Percentiles rank a stretch among this genome's conserved stretches.
phyloP scores from a whole-genome alignment of 495 filamentous ascomycete genomes.

The Niebla homalea region DNA sequence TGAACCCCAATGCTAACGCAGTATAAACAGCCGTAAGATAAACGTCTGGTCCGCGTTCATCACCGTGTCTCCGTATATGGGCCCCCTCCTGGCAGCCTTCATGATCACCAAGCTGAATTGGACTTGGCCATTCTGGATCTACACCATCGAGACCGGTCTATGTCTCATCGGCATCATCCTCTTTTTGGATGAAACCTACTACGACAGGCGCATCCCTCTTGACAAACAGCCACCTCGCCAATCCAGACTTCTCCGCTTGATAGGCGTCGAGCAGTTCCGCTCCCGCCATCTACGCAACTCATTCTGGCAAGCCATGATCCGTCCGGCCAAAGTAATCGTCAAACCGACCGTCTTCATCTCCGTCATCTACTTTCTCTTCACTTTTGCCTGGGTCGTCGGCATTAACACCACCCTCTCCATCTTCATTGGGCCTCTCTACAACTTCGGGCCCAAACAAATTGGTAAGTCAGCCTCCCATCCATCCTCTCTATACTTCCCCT shows the following conservation, averaged over 20 bases:
- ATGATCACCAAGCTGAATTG: slow-evolving; percentile 6
- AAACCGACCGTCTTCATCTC: slow-evolving; percentile 25
- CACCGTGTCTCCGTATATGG: slow-evolving; percentile 12
- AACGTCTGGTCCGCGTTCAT: slow-evolving; percentile 8
- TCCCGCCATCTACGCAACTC: slow-evolving; percentile 4
- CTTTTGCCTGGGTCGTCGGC: slow-evolving; percentile 29
- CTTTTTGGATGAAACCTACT: slow-evolving; percentile 14
- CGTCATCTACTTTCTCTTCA: slow-evolving; percentile 25
- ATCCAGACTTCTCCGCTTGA: slow-evolving; percentile 8
- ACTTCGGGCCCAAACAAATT: slow-evolving; percentile 13
- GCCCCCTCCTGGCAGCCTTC: slow-evolving; percentile 10
- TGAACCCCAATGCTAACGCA: background rate
- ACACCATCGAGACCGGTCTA: slow-evolving; percentile 4
- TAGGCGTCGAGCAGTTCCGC: slow-evolving; percentile 14
- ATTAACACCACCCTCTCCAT: slow-evolving; percentile 30
- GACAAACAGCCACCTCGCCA: slow-evolving; percentile 8
- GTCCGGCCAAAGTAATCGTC: slow-evolving; percentile 14
- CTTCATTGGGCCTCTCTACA: slow-evolving; percentile 24
- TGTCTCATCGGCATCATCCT: slow-evolving; percentile 4
- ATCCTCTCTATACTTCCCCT: slow-evolving; percentile 18
- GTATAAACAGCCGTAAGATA: slow-evolving; percentile 17
- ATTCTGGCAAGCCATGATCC: slow-evolving; percentile 9
- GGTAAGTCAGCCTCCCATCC: slow-evolving; percentile 2
- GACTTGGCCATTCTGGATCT: slow-evolving; percentile 11
- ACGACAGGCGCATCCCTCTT: slow-evolving; percentile 6